phyloP scores from a whole-genome alignment of 1,284 basidiomycete genomes.

The Trichosporon sp. region DNA sequence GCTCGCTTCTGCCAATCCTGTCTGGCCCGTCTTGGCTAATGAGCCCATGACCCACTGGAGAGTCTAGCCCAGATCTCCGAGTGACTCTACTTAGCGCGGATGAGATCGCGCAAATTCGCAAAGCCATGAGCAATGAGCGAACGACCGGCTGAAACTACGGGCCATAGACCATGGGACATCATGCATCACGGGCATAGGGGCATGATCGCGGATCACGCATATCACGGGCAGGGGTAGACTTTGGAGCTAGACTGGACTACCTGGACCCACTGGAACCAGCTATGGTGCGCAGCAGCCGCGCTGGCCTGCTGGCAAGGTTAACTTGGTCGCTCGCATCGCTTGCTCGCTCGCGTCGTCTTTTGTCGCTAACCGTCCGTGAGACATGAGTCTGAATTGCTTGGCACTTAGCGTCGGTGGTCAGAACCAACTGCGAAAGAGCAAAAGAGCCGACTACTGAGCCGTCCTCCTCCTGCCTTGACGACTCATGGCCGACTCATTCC shows the following conservation, averaged over 20 bases:
- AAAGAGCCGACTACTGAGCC: background rate
- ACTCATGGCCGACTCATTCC: too few species aligned
- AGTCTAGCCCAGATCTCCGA: background rate
- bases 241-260: background rate
- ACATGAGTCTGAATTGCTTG: background rate
- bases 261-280: constrained; percentile 2
- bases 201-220: background rate
- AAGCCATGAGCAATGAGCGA: background rate
- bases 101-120: background rate
- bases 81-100: background rate
- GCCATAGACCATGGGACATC: background rate
- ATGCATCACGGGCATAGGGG: too few species aligned
- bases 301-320: background rate
- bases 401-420: background rate
- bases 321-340: background rate
- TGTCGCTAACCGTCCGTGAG: background rate
- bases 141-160: too few species aligned
- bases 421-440: background rate
- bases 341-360: background rate
- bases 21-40: background rate
- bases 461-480: too few species aligned
- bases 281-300: background rate
- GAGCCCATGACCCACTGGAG: background rate
- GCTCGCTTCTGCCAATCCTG: constrained; percentile 4
- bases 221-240: background rate